Conservation (phyloP, 352 stramenopile species). For the Aphanomyces stellatus region DNA sequence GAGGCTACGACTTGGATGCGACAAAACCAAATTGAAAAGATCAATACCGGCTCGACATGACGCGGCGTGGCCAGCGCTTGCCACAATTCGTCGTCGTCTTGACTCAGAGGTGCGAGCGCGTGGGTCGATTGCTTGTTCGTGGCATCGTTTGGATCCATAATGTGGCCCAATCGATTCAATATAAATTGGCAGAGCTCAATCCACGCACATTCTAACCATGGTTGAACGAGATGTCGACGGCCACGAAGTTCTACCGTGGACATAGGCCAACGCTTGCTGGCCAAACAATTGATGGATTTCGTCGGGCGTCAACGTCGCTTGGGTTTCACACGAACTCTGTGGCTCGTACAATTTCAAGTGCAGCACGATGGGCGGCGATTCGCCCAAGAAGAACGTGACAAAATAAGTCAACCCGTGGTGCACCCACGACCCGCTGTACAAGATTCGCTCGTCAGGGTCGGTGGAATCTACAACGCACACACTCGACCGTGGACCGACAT, state of each 20-base stretch:
- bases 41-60: neutral
- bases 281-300: constrained; percentile 58
- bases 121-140: neutral
- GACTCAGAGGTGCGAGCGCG: neutral
- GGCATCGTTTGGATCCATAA: constrained; percentile 27
- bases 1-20: neutral
- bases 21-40: neutral
- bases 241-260: no score
- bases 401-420: constrained; percentile 62
- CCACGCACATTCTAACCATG: constrained; percentile 34
- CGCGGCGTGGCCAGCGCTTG: neutral
- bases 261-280: constrained; percentile 24
- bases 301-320: constrained; percentile 47
- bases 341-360: constrained; percentile 72
- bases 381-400: constrained; percentile 64
- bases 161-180: constrained; percentile 40
- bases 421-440: constrained; percentile 59
- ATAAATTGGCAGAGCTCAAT: constrained; percentile 53
- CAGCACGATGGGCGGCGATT: constrained; percentile 22
- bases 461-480: constrained; percentile 1
- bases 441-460: neutral
- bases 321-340: constrained; percentile 65
- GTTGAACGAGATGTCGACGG: no score
- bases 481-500: no score
- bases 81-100: constrained; percentile 8